These are phyloP conservation scores for Colletotrichum liaoningense DNA, from an alignment of 2,329 filamentous ascomycete species.

Conservation along the genomic window DNA sequence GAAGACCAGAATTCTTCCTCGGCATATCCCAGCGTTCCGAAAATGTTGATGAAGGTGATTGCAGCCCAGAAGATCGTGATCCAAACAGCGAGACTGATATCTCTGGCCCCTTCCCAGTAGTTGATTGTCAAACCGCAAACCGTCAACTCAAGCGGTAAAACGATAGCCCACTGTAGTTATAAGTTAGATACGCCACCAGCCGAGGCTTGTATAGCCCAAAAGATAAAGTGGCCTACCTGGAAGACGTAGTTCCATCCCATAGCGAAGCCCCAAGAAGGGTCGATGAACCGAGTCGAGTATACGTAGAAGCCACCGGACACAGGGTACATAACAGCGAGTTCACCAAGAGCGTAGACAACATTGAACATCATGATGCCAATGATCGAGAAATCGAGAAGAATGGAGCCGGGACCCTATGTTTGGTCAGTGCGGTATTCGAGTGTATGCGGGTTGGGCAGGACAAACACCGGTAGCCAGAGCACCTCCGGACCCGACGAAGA, in stretches of 20 bases:
- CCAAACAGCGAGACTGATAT: conserved; percentile 61
- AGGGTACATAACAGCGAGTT: conserved; percentile 66
- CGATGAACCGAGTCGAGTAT: conserved; percentile 67
- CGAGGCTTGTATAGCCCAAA: not conserved
- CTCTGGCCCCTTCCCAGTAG: conserved; percentile 55
- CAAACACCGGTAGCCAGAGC: conserved; percentile 60
- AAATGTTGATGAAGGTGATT: conserved; percentile 57
- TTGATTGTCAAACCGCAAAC: conserved; percentile 60
- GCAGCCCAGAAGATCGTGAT: conserved; percentile 64
- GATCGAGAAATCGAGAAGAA: conserved; percentile 57
- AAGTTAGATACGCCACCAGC: not conserved
- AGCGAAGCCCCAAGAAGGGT: conserved; percentile 64
- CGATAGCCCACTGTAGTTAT: conserved; percentile 51
- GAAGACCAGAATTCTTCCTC: conserved; percentile 69
- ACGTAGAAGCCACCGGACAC: conserved; percentile 70
- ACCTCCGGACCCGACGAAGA: conserved; percentile 69
- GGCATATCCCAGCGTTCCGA: conserved; percentile 59
- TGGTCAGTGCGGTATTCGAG: not conserved
- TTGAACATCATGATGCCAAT: conserved; percentile 66
- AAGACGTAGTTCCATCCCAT: conserved; percentile 64
- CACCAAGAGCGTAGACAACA: conserved; percentile 69
- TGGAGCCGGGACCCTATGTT: conserved; percentile 45
- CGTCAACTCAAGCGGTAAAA: conserved; percentile 60
- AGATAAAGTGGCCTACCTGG: conserved; percentile 41
- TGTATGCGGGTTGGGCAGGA: conserved; percentile 4